Conservation (phyloP, 1,284 basidiomycete species). For the Caloboletus firmus region DNA sequence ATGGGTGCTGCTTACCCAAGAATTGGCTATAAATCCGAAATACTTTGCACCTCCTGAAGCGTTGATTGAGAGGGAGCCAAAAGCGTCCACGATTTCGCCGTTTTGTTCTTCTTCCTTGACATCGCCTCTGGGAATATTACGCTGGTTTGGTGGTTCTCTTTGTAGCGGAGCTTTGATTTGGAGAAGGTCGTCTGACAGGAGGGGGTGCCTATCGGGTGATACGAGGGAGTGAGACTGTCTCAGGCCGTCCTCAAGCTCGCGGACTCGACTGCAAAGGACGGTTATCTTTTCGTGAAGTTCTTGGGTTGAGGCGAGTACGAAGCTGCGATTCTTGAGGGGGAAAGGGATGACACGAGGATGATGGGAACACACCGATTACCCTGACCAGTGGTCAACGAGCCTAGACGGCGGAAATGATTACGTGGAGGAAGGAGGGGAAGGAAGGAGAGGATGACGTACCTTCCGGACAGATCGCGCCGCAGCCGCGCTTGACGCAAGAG, state of each 20-base stretch:
- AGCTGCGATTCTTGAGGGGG: constrained; percentile 42
- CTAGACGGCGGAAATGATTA: constrained; percentile 35
- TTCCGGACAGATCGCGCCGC: constrained; percentile 67
- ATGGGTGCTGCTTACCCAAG: constrained; percentile 50
- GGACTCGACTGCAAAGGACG: constrained; percentile 69
- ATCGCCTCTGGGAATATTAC: constrained; percentile 26
- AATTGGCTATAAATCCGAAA: constrained; percentile 72
- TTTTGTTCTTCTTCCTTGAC: constrained; percentile 61
- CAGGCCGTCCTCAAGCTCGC: constrained; percentile 75
- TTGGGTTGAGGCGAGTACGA: constrained; percentile 77
- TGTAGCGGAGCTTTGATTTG: constrained; percentile 72
- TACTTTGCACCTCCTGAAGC: constrained; percentile 70
- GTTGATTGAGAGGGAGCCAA: constrained; percentile 70
- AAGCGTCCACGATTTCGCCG: constrained; percentile 73
- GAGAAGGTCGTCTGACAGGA: constrained; percentile 67
- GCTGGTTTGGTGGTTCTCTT: constrained; percentile 45
- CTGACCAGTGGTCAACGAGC: constrained; percentile 75
- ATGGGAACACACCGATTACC: constrained; percentile 62
- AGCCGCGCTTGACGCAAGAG: constrained; percentile 55
- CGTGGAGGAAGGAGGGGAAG: constrained; percentile 14
- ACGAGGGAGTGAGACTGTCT: constrained; percentile 56
- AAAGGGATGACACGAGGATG: background rate
- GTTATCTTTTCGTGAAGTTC: constrained; percentile 81
- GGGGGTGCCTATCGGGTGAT: constrained; percentile 63
- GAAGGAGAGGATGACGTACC: constrained; percentile 36